Conservation (phyloP, 2,329 filamentous ascomycete species). For the Dothideomycetes sp. region DNA sequence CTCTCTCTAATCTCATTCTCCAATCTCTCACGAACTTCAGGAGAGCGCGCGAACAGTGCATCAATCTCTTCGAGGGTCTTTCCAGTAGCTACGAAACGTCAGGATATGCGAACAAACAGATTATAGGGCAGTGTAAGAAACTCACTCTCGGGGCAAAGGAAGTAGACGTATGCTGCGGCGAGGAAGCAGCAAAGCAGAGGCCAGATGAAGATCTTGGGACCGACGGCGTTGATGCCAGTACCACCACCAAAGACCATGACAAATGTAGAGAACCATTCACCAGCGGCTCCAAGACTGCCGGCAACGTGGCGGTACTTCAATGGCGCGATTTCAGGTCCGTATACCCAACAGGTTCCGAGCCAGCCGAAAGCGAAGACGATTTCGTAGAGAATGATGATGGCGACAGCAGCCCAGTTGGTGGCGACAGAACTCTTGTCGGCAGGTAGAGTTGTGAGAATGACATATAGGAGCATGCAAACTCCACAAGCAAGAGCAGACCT, state of each 20-base stretch:
- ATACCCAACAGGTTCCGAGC: conserved; percentile 28
- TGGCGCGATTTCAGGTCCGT: conserved; percentile 31
- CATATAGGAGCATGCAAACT: conserved; percentile 23
- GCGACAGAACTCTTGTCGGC: conserved; percentile 13
- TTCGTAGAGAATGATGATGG: conserved; percentile 23
- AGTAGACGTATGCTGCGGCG: conserved; percentile 21
- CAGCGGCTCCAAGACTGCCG: conserved; percentile 27
- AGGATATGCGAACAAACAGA: neutral
- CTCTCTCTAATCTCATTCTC: neutral
- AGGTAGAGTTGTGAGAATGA: conserved; percentile 19
- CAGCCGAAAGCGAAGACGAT: conserved; percentile 25
- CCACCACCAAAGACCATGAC: conserved; percentile 30
- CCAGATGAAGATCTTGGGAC: conserved; percentile 33
- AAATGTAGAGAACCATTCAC: conserved; percentile 31
- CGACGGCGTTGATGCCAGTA: conserved; percentile 27
- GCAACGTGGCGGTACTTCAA: conserved; percentile 30
- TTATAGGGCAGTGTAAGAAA: neutral
- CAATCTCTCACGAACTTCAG: conserved; percentile 8
- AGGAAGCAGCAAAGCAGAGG: conserved; percentile 26
- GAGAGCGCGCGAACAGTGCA: conserved; percentile 15
- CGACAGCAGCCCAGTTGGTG: conserved; percentile 23
- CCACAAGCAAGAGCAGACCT: conserved; percentile 20
- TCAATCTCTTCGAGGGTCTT: conserved; percentile 19
- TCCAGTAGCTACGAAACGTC: conserved; percentile 11
- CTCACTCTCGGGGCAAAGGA: conserved; percentile 20